Base-by-base conservation (phyloP, 192 early-diverging fungal species). In the Phlyctochytrium arcticum region DNA sequence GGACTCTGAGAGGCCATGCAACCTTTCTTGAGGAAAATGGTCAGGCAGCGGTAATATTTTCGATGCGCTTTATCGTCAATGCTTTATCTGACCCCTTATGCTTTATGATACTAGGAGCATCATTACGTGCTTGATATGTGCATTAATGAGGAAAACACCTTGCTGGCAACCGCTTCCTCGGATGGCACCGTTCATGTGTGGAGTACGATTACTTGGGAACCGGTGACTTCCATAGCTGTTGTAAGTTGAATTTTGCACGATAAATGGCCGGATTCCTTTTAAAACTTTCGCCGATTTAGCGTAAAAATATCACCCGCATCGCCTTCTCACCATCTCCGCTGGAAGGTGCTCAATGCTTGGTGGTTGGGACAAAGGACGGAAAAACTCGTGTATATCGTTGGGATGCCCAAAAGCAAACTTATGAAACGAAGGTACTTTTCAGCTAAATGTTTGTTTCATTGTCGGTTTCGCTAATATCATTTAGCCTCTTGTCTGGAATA, bases 151-250 rank as follows among this genome's bases (percentile, higher is more conserved):
- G 88, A 90, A 27, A 92, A 91, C 70, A 90, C 87, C 5, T 68
- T 92, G 58, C 68, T 94, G 17, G 91, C 90, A 2, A 86, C 89
- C 2, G 82, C 91, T 2, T 87, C 89, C 7, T 72, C 79, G 5
- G 91, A 94, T 62, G 82, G 87, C n/a, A 87, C 84, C 15, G 73
- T 91, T 6, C 81, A 84, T 10, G 80, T 94, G 1, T 94, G 90
- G 91, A 80, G 86, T 51, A 62, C 90, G 54, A 80, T 85, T 58
- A 86, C 84, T 0, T 88, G 83, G 48, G 80, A 81, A 26, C 90
- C 88, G 19, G 62, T 88, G 19, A 78, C 79, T 2, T 48, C 46
- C 26, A 32, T 73, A 9, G 65, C 56, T 5, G 24, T 76, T 31
- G 67, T 76, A 8, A 68, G 76, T 54, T 1, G 39, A 10, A 57